These are phyloP conservation scores for Phytophthora sp. DNA, from an alignment of 352 stramenopile genomes.

Conservation along the genomic window DNA sequence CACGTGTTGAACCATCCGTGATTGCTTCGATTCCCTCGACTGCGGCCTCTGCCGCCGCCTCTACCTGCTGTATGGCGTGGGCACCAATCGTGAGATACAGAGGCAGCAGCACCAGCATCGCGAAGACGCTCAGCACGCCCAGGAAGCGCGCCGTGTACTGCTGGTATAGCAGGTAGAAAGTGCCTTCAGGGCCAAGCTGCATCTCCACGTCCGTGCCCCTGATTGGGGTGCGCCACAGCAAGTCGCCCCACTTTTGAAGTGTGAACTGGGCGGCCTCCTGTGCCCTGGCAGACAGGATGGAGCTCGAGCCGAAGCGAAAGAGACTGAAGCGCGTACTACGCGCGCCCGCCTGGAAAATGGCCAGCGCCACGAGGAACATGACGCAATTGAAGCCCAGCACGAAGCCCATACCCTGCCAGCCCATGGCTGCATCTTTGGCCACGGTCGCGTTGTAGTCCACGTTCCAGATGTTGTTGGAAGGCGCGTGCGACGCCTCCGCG, in stretches of 20 bases:
- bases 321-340: conserved; percentile 76
- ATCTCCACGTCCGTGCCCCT: conserved; percentile 68
- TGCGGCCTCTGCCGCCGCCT: conserved; percentile 33
- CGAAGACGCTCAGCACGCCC: conserved; percentile 63
- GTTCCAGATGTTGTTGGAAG: conserved; percentile 68
- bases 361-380: conserved; percentile 70
- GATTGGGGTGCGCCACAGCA: conserved; percentile 80
- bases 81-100: conserved; percentile 71
- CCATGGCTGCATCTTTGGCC: conserved; percentile 72
- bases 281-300: conserved; percentile 43
- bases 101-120: conserved; percentile 71
- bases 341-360: conserved; percentile 71
- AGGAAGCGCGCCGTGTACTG: conserved; percentile 77
- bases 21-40: conserved; percentile 36
- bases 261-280: conserved; percentile 55
- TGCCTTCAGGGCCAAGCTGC: conserved; percentile 72
- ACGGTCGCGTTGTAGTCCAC: conserved; percentile 85
- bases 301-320: conserved; percentile 68
- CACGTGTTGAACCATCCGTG: conserved; percentile 19
- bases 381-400: conserved; percentile 72
- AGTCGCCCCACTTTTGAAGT: conserved; percentile 61
- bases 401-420: conserved; percentile 83
- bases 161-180: conserved; percentile 88
- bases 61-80: conserved; percentile 39
- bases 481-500: conserved; percentile 2